A percentile compares a stretch with the other conserved stretches of the same genome.
Conservation (phyloP, 2,329 filamentous ascomycete genomes). For the Aspergillus sp. region DNA sequence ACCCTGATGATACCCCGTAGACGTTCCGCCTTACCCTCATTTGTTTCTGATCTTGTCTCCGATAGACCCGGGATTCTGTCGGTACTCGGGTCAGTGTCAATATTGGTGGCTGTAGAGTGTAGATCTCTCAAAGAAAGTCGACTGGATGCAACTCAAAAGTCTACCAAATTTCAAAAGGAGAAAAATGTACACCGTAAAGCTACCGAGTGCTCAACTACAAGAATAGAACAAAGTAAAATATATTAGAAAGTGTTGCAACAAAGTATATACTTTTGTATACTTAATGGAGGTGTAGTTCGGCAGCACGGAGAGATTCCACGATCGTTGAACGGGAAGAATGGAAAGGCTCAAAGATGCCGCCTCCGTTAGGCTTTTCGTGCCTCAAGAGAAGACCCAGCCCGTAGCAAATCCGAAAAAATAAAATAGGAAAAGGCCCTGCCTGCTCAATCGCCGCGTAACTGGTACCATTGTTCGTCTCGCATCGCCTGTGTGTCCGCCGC, state of each 20-base stretch:
- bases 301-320: background rate
- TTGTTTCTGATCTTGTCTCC: background rate
- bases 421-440: background rate
- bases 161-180: background rate
- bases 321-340: background rate
- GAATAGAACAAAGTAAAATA: background rate
- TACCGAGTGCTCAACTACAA: background rate
- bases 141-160: background rate
- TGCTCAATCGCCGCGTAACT: constrained; percentile 10
- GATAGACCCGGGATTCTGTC: no score
- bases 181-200: background rate
- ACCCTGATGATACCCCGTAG: background rate
- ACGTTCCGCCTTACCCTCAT: background rate
- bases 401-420: no score
- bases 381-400: no score
- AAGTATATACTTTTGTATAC: no score
- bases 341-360: background rate
- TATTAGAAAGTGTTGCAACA: no score
- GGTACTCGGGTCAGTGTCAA: background rate
- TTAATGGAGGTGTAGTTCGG: background rate
- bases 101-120: background rate
- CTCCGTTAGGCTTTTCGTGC: background rate
- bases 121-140: background rate
- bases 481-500: constrained; percentile 8
- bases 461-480: constrained; percentile 9